Base-by-base conservation (phyloP, 1,284 basidiomycete species). In the Pseudozyma sp. region DNA sequence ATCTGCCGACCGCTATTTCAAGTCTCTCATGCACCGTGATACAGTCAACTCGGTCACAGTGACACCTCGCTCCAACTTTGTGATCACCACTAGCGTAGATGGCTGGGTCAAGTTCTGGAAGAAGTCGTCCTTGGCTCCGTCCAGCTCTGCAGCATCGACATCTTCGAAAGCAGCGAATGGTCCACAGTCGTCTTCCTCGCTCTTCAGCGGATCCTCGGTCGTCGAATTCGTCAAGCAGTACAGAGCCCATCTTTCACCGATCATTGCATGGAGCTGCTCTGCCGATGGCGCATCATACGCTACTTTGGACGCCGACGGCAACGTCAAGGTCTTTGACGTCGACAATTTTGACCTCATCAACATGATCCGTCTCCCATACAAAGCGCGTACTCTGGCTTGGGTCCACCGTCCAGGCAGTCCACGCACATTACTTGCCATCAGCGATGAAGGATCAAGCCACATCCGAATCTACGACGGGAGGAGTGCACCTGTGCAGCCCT, bases 271-370 rank as follows among this genome's bases (percentile, higher is more conserved):
- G 9, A 92, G 91, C 44, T 92, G 91, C n/a, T 95, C 93, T 75
- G 91, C 92, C 35, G 96, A 99, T 85, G 97, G 97, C 0, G 92
- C 93, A 77, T 87, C 95, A 43, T 95, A 94, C 82, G 96, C 96
- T 1, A 96, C 91, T 18, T 70, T 86, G 11, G 85, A 84, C 16
- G 83, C 83, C 7, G 86, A 87, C 51, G 84, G 85, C 5, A 86
- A 84, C 35, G 93, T 92, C 44, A 95, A 98, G 84, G 92, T 99
- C 35, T 99, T 98, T 84, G 97, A 99, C 84, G 94, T 99, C 1
- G 89, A 97, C 76, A 98, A 98, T 86, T 97, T 97, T 85, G 94
- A 99, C 85, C 97, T 99, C 92, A 99, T 99, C 85, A 99, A 98
- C 85, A 98, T 98, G 87, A 89, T 99, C 70, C 93, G 94, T 81